These are phyloP conservation scores for Starmerella ratchasimensis DNA, from an alignment of 805 yeast species.

Conservation along the genomic window DNA sequence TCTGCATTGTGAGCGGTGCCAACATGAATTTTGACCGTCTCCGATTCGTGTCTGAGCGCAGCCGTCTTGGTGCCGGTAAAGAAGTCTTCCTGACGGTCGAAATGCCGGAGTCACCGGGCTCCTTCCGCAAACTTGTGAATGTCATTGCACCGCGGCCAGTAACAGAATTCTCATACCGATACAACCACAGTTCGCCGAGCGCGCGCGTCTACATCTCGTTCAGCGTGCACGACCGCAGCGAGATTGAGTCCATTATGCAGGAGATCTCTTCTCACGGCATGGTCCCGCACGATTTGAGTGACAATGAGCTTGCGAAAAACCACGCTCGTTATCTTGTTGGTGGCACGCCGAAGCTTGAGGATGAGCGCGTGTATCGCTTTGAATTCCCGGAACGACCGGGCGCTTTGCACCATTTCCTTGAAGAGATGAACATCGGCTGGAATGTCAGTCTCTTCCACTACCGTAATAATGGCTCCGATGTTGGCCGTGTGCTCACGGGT, in stretches of 20 bases:
- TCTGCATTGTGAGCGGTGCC: conserved; percentile 87
- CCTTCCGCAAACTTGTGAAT: conserved; percentile 62
- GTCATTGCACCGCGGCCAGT: conserved; percentile 76
- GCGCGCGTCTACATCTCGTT: conserved; percentile 86
- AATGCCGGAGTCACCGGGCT: conserved; percentile 88
- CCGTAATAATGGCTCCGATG: conserved; percentile 91
- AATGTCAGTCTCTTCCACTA: conserved; percentile 90
- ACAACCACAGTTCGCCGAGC: conserved; percentile 28
- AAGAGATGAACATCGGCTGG: conserved; percentile 63
- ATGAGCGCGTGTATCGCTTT: conserved; percentile 69
- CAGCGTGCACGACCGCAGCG: conserved; percentile 62
- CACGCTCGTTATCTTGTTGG: conserved; percentile 96
- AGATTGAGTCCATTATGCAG: conserved; percentile 49
- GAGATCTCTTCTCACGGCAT: conserved; percentile 51
- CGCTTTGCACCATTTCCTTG: conserved; percentile 70
- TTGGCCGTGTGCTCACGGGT: conserved; percentile 86
- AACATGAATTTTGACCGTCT: conserved; percentile 96
- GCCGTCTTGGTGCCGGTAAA: conserved; percentile 95
- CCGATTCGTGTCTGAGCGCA: conserved; percentile 92
- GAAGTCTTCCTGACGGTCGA: conserved; percentile 85
- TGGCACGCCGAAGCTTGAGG: conserved; percentile 58
- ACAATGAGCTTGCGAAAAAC: conserved; percentile 86
- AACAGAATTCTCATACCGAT: conserved; percentile 90
- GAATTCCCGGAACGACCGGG: conserved; percentile 98
- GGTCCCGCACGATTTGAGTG: conserved; percentile 70